Percentiles rank a stretch among this genome's conserved stretches.
Evolutionary conservation across 441 rosid genomes (phyloP).

Genomic region (Erysimum cheiri): DNA sequence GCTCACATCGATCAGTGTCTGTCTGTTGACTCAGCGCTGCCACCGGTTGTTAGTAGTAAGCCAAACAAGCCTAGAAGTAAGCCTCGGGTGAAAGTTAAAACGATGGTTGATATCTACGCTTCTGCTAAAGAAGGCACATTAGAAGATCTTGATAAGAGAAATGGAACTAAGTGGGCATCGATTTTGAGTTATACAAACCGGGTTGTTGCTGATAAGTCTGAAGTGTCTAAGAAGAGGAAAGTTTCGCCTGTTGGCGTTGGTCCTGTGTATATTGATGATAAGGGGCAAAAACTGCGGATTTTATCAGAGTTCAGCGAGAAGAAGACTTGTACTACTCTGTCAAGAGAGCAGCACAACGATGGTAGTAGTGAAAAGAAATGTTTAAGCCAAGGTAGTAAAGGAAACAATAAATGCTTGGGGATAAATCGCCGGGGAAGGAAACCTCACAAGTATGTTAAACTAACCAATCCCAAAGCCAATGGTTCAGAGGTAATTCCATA

Average conservation of each 20-base stretch:
- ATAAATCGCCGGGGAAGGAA: conserved; percentile 54
- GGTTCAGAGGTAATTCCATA: conserved; percentile 57
- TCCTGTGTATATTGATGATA: conserved; percentile 86
- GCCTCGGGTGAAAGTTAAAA: conserved; percentile 66
- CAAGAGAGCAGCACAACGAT: conserved; percentile 49
- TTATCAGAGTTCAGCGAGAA: conserved; percentile 62
- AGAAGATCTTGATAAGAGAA: conserved; percentile 91
- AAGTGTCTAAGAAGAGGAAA: conserved; percentile 50
- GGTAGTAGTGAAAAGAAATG: conserved; percentile 48
- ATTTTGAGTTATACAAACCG: conserved; percentile 56
- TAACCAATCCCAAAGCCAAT: conserved; percentile 44
- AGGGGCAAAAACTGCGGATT: conserved; percentile 82
- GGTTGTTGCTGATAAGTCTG: conserved; percentile 49
- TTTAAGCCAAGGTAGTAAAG: conserved; percentile 51
- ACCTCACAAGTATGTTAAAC: conserved; percentile 59
- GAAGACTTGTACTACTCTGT: conserved; percentile 29
- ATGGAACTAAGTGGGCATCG: conserved; percentile 79
- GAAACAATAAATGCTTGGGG: conserved; percentile 53
- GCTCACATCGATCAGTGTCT: conserved; percentile 99
- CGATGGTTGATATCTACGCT: conserved; percentile 80
- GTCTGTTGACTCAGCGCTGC: conserved; percentile 61
- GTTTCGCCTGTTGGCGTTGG: conserved; percentile 62
- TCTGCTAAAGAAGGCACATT: conserved; percentile 73
- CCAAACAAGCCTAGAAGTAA: conserved; percentile 70
- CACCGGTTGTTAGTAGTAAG: conserved; percentile 52